phyloP scores from a whole-genome alignment of 2,329 filamentous ascomycete genomes.

The Cytospora leucostoma region DNA sequence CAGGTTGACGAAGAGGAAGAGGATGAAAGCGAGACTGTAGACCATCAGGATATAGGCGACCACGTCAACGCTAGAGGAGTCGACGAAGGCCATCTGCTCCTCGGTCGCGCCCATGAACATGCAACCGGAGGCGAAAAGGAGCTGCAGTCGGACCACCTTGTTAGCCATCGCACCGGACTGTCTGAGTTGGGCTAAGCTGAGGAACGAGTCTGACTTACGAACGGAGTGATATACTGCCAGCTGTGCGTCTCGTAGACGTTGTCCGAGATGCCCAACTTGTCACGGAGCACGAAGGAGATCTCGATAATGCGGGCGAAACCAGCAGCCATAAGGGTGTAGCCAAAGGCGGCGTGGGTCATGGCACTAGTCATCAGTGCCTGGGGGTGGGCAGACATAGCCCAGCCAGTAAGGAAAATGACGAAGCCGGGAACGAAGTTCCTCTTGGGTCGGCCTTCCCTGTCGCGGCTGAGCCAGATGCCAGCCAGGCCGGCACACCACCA shows the following conservation, averaged over 20 bases:
- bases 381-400: slow-evolving; percentile 91
- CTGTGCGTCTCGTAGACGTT: slow-evolving; percentile 69
- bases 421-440: slow-evolving; percentile 91
- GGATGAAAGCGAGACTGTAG: slow-evolving; percentile 83
- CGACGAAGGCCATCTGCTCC: slow-evolving; percentile 85
- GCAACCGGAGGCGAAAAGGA: slow-evolving; percentile 90
- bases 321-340: slow-evolving; percentile 91
- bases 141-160: slow-evolving; percentile 47
- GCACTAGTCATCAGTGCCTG: slow-evolving; percentile 82
- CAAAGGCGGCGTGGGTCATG: slow-evolving; percentile 86
- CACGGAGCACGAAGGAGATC: slow-evolving; percentile 81
- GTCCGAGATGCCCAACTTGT: slow-evolving; percentile 65
- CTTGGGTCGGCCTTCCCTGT: slow-evolving; percentile 80
- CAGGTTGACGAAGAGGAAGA: slow-evolving; percentile 90
- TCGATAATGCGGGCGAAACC: slow-evolving; percentile 85
- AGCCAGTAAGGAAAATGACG: slow-evolving; percentile 89
- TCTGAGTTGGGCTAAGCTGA: not conserved
- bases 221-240: slow-evolving; percentile 57
- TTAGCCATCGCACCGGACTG: slow-evolving; percentile 23
- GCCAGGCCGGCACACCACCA: slow-evolving; percentile 96
- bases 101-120: slow-evolving; percentile 98
- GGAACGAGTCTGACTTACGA: slow-evolving; percentile 47
- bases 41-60: slow-evolving; percentile 91
- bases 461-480: slow-evolving; percentile 88
- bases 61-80: slow-evolving; percentile 75